Conservation (phyloP, 1,284 basidiomycete species). For the Apiotrichum veenhuisii region DNA sequence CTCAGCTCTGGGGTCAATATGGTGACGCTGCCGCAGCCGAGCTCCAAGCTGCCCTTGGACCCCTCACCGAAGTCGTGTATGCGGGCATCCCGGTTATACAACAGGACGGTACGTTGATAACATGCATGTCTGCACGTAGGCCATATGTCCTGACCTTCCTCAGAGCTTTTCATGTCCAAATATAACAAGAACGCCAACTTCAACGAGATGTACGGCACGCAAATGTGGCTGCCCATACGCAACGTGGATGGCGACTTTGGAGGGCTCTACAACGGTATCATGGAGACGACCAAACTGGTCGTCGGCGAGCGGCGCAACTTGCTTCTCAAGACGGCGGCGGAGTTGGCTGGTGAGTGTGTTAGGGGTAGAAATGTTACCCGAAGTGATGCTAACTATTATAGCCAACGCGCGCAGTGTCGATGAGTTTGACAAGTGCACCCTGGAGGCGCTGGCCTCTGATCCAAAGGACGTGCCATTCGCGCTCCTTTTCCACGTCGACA, state of each 20-base stretch:
- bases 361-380: too few relatives aligned
- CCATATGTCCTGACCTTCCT: slow-evolving; percentile 1
- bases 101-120: slow-evolving; percentile 43
- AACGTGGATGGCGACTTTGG: slow-evolving; percentile 36
- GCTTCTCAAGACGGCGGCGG: slow-evolving; percentile 39
- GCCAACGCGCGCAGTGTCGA: slow-evolving; percentile 36
- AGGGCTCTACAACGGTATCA: slow-evolving; percentile 42
- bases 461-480: slow-evolving; percentile 43
- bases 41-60: slow-evolving; percentile 25
- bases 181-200: neutral
- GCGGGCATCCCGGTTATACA: slow-evolving; percentile 39
- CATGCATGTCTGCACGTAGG: neutral
- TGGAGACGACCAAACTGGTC: slow-evolving; percentile 36
- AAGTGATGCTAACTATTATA: neutral
- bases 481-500: slow-evolving; percentile 24
- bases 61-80: slow-evolving; percentile 39
- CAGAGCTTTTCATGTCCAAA: slow-evolving; percentile 30
- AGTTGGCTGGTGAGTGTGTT: slow-evolving; percentile 31
- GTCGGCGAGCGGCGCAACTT: slow-evolving; percentile 30
- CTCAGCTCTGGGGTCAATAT: slow-evolving; percentile 41
- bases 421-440: slow-evolving; percentile 38
- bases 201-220: slow-evolving; percentile 31
- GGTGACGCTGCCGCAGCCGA: slow-evolving; percentile 34
- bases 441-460: slow-evolving; percentile 34
- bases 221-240: slow-evolving; percentile 42